Conservation (phyloP, 1,284 basidiomycete species). For the Microbotryum violaceum region DNA sequence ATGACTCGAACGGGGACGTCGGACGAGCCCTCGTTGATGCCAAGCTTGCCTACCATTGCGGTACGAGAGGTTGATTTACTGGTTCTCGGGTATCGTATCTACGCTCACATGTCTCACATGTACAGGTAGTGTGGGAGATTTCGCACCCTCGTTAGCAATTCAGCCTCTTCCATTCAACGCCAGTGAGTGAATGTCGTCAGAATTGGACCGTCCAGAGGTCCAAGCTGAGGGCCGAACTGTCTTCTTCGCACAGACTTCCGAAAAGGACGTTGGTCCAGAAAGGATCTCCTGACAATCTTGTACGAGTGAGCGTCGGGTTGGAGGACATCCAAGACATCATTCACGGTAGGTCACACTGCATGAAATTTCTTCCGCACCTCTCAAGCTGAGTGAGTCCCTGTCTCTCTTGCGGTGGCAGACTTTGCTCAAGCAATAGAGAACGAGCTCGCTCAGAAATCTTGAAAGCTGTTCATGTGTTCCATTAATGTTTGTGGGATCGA, state of each 20-base stretch:
- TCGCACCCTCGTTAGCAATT: constrained; percentile 5
- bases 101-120: too few species aligned
- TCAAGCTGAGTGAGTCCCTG: too few species aligned
- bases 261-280: constrained; percentile 48
- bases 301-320: constrained; percentile 68
- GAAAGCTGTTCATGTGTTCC: too few species aligned
- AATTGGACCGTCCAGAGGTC: too few species aligned
- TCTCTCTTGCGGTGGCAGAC: too few species aligned
- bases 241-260: constrained; percentile 43
- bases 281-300: constrained; percentile 71
- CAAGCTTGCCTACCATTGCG: constrained; percentile 15
- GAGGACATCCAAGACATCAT: constrained; percentile 78
- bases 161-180: constrained; percentile 64
- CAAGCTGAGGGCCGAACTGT: too few species aligned
- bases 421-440: too few species aligned
- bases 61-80: constrained; percentile 54
- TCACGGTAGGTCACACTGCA: not conserved
- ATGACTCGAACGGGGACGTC: constrained; percentile 50
- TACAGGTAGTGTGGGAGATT: not conserved
- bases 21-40: constrained; percentile 57
- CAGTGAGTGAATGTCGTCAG: constrained; percentile 43
- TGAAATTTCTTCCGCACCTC: too few species aligned
- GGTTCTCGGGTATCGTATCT: too few species aligned
- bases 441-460: too few species aligned
- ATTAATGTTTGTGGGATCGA: too few species aligned